Evolutionary conservation across 2,329 filamentous ascomycete genomes (phyloP), one percentile per base, ranked within the genome.

Genomic region (Colletotrichum scovillei): DNA sequence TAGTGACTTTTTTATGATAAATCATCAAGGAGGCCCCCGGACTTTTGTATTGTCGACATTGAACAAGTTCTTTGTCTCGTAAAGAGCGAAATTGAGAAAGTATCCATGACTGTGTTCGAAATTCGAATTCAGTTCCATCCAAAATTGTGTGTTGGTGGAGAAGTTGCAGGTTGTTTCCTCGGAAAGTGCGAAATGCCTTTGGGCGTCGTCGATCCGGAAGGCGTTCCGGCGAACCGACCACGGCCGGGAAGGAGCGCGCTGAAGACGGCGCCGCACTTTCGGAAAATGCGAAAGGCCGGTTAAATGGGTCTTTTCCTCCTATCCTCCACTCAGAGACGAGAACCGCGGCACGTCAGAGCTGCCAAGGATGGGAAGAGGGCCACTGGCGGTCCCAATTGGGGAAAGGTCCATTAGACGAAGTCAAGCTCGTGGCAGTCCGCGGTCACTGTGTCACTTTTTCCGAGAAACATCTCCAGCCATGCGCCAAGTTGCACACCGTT

Each of bases 201-300:
- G 42, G 42, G 19, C 19, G 42, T 26, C 16, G 42, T 58, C 35
- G 14, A 52, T 30, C 64, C 35, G 46, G 49, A 14, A 35, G 35
- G n/a, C 57, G 46, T 52, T 30, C 32, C 9, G 35, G 16, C 16
- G 28, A 16, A 19, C 19, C 28, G 55, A 42, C 30, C n/a, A 55
- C 12, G 30, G 28, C 19, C 55, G 6, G 1, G 30, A 49, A 11
- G n/a, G 5, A 14, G 38, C 38, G 14, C 6, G 16, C 16, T 42
- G 38, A 14, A 28, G 22, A 12, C 24, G 16, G n/a, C 16, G 8
- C 52, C 69, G 64, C 69, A 72, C 57, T 68, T 72, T 72, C 64
- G 69, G 66, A 69, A 7, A 60, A 58, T 69, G 65, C 69, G 66
- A 72, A 69, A 30, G 30, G 22, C 69, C 69, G 66, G 32, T 32